Evolutionary conservation across 2,329 filamentous ascomycete genomes (phyloP), one percentile per base, ranked within the genome.

Genomic region (Fusarium incarnatum): DNA sequence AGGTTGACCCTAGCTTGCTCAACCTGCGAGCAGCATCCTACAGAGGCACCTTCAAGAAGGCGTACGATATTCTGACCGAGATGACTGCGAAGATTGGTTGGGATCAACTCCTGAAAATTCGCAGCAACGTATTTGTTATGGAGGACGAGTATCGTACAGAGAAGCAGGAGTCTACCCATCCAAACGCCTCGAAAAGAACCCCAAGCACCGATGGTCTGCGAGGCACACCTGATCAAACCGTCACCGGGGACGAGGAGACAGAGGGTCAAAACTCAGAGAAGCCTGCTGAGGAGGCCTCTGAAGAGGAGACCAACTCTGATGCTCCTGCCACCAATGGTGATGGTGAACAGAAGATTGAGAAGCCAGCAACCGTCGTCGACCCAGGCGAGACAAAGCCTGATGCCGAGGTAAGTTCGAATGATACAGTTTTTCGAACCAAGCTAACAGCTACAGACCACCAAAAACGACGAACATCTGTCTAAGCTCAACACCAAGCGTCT

Each of bases 121-220:
- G 96, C 73, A 98, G 95, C 82, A 94, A 95, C 68, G 96, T 99
- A 2, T 99, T 99, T 75, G 96, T 99, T 50, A 99, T 99, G 96
- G 96, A 99, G 79, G 96, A 99, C 77, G 96, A 99, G 80, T 99
- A 99, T 78, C 90, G 96, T 50, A 92, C 91, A 60, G 96, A 98
- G 81, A 93, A 92, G 80, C 90, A 92, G 60, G 89, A 91, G 66
- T 80, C 84, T 25, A 82, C 83, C 20, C 81, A 83, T 50, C 78
- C 82, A 18, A 76, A 80, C 47, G 81, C 82, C 64, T 80, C 81
- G 25, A 91, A 89, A 75, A 88, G 92, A 46, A 94, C 92, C 78
- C 88, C 94, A 50, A 96, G 94, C 83, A 93, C 91, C 46, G 91
- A 94, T 72, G 92, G 90, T 52, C 84, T 97, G 47, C 90, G 90